Conservation (phyloP, 2,329 filamentous ascomycete species). For the Cladosporium oxysporum region DNA sequence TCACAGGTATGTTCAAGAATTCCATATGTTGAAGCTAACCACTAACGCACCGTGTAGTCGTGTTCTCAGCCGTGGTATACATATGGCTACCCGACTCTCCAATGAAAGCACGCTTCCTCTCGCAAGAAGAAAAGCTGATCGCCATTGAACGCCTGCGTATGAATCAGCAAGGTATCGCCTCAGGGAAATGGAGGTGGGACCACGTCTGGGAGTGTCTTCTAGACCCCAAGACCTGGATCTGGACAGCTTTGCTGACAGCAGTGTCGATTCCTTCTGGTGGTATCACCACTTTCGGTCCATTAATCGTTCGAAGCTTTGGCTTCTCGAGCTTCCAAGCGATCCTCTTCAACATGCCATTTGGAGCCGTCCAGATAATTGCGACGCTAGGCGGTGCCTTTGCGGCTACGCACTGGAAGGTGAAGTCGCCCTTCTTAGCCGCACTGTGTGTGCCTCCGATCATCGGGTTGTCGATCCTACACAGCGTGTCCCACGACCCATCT, state of each 20-base stretch:
- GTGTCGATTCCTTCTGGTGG: slow-evolving; percentile 62
- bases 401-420: slow-evolving; percentile 56
- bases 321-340: slow-evolving; percentile 59
- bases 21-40: background rate
- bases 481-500: slow-evolving; percentile 46
- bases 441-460: slow-evolving; percentile 60
- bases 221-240: slow-evolving; percentile 63
- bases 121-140: slow-evolving; percentile 57
- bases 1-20: slow-evolving; percentile 42
- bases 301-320: slow-evolving; percentile 61
- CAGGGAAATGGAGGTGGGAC: slow-evolving; percentile 53
- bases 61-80: slow-evolving; percentile 54
- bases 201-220: slow-evolving; percentile 56
- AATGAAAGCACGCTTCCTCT: slow-evolving; percentile 59
- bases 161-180: slow-evolving; percentile 47
- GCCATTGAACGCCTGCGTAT: slow-evolving; percentile 56
- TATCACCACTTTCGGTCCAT: slow-evolving; percentile 59
- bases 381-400: slow-evolving; percentile 61
- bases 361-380: slow-evolving; percentile 60
- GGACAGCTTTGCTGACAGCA: slow-evolving; percentile 47
- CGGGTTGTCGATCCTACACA: slow-evolving; percentile 57
- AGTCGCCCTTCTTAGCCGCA: slow-evolving; percentile 56
- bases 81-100: slow-evolving; percentile 66
- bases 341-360: slow-evolving; percentile 63
- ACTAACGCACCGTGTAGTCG: slow-evolving; percentile 47